phyloP scores from a whole-genome alignment of 2,329 filamentous ascomycete species.

The Pseudogymnoascus sp. region DNA sequence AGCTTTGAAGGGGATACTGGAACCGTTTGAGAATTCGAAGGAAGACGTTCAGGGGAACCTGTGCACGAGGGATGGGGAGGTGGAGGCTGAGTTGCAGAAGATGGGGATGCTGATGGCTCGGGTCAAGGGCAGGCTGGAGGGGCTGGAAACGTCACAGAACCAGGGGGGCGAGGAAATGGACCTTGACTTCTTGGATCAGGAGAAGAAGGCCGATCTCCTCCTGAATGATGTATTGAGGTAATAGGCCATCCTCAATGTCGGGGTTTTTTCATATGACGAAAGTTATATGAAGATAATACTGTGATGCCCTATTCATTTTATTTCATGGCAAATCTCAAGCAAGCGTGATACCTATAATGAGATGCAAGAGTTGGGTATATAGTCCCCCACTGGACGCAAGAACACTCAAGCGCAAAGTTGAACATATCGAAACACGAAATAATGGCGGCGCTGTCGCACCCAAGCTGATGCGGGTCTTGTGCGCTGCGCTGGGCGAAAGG shows the following conservation, averaged over 20 bases:
- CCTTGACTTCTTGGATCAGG: conserved; percentile 14
- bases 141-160: conserved; percentile 16
- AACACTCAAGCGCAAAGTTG: neutral
- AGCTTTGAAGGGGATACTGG: conserved; percentile 42
- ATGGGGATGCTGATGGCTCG: conserved; percentile 57
- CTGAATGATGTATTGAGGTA: neutral
- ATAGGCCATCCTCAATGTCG: neutral
- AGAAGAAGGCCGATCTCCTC: neutral
- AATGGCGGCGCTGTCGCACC: neutral
- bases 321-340: neutral
- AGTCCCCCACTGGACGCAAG: neutral
- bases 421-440: neutral
- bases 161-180: conserved; percentile 18
- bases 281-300: neutral
- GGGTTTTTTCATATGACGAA: neutral
- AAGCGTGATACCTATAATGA: neutral
- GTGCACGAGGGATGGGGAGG: conserved; percentile 53
- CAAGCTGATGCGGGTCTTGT: neutral
- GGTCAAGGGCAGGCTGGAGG: conserved; percentile 45
- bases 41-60: conserved; percentile 55
- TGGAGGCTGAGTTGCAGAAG: conserved; percentile 58
- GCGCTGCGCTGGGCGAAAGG: neutral
- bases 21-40: conserved; percentile 39
- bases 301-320: neutral
- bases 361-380: neutral